These are phyloP conservation scores for Candida boleticola DNA, from an alignment of 805 yeast species.

Conservation along the genomic window DNA sequence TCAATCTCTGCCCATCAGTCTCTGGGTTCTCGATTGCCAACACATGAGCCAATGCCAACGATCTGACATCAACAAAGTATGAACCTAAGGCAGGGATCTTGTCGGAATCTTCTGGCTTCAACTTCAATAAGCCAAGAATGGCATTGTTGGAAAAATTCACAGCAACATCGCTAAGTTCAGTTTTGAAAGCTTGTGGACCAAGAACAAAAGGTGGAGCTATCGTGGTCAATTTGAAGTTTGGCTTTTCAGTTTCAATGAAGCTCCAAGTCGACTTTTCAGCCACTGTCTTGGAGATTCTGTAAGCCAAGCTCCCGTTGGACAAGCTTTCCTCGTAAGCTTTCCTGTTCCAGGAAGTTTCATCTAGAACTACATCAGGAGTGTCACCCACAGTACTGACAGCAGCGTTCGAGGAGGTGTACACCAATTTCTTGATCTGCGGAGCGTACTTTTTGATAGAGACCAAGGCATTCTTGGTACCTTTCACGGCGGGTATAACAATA, in stretches of 20 bases:
- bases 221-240: conserved; percentile 38
- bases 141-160: background rate
- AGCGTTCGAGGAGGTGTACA: conserved; percentile 53
- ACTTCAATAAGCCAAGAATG: conserved; percentile 8
- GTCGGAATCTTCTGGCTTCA: conserved; percentile 5
- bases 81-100: background rate
- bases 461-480: conserved; percentile 54
- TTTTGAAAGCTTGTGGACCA: conserved; percentile 39
- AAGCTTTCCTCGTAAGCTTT: conserved; percentile 48
- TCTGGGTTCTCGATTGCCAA: conserved; percentile 12
- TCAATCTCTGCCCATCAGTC: conserved; percentile 10
- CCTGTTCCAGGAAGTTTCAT: conserved; percentile 52
- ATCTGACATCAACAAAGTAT: conserved; percentile 15
- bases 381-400: conserved; percentile 33
- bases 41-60: conserved; percentile 20
- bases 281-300: conserved; percentile 58
- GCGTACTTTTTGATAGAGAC: conserved; percentile 45
- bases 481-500: conserved; percentile 53
- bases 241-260: conserved; percentile 32
- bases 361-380: conserved; percentile 5
- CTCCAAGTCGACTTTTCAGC: conserved; percentile 66
- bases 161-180: conserved; percentile 17
- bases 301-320: conserved; percentile 35
- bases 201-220: conserved; percentile 37
- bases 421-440: conserved; percentile 41